phyloP scores from a whole-genome alignment of 371 early-diverging fungal species.

The Rhizopus delemar region DNA sequence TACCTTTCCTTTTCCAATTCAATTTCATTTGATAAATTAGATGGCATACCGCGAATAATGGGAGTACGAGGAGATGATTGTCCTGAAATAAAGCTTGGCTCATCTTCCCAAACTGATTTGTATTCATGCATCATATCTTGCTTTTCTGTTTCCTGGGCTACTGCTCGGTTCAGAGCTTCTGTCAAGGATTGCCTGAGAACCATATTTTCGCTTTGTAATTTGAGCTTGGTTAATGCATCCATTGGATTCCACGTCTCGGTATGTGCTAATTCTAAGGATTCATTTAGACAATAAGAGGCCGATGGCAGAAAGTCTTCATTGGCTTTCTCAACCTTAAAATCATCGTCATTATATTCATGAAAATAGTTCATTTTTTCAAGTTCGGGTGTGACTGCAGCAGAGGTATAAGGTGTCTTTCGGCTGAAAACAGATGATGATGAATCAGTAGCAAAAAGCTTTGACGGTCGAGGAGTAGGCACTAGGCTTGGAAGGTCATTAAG shows the following conservation, averaged over 20 bases:
- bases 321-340: neutral
- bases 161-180: conserved; percentile 13
- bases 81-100: conserved; percentile 22
- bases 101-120: conserved; percentile 21
- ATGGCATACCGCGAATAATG: conserved; percentile 6
- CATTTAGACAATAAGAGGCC: conserved; percentile 8
- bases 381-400: conserved; percentile 28
- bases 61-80: conserved; percentile 32
- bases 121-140: neutral
- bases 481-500: too few relatives aligned
- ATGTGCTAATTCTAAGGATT: neutral
- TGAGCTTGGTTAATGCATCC: conserved; percentile 17
- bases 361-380: conserved; percentile 13
- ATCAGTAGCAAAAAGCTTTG: conserved; percentile 17
- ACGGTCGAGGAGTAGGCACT: neutral
- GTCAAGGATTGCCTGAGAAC: conserved; percentile 20
- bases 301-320: conserved; percentile 14
- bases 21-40: conserved; percentile 23
- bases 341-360: neutral
- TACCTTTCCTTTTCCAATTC: conserved; percentile 27
- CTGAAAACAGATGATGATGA: neutral
- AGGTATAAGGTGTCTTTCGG: conserved; percentile 31
- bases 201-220: conserved; percentile 27
- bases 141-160: conserved; percentile 12
- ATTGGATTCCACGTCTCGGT: conserved; percentile 21